Evolutionary conservation across 2,329 filamentous ascomycete species (phyloP).

Genomic region (Cladophialophora psammophila): DNA sequence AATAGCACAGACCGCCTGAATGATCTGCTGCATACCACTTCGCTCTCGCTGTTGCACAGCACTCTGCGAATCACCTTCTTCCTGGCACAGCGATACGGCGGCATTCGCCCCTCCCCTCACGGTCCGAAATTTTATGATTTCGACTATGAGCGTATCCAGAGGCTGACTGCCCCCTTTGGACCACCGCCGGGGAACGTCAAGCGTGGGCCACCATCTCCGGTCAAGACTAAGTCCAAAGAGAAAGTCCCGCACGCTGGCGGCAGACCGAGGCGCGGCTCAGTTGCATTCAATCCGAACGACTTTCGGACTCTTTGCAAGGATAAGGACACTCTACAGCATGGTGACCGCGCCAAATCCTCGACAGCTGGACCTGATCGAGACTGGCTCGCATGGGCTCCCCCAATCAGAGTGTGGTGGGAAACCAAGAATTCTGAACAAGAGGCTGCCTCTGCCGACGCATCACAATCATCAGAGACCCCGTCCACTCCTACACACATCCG

Average conservation of each 20-base stretch:
- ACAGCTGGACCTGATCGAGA: conserved; percentile 45
- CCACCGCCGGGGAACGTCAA: conserved; percentile 69
- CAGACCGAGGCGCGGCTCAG: conserved; percentile 34
- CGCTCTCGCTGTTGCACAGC: conserved; percentile 76
- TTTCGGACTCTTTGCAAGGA: conserved; percentile 75
- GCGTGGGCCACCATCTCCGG: conserved; percentile 59
- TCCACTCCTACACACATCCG: conserved; percentile 78
- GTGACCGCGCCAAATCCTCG: conserved; percentile 43
- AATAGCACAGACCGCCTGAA: conserved; percentile 90
- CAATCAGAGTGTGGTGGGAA: conserved; percentile 83
- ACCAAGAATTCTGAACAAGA: conserved; percentile 46
- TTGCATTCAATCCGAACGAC: conserved; percentile 79
- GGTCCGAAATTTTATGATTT: conserved; percentile 83
- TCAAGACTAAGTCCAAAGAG: conserved; percentile 77
- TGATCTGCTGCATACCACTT: conserved; percentile 86
- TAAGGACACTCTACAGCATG: conserved; percentile 58
- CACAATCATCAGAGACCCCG: conserved; percentile 59
- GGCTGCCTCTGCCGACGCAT: conserved; percentile 37
- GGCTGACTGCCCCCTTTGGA: conserved; percentile 80
- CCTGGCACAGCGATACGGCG: conserved; percentile 81
- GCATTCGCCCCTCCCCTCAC: conserved; percentile 73
- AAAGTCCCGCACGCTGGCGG: conserved; percentile 59
- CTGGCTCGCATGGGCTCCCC: conserved; percentile 78
- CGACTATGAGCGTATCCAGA: conserved; percentile 78
- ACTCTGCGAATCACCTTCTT: conserved; percentile 83